Evolutionary conservation across 371 early-diverging fungal genomes (phyloP).

Genomic region (Rhizopus sp.): DNA sequence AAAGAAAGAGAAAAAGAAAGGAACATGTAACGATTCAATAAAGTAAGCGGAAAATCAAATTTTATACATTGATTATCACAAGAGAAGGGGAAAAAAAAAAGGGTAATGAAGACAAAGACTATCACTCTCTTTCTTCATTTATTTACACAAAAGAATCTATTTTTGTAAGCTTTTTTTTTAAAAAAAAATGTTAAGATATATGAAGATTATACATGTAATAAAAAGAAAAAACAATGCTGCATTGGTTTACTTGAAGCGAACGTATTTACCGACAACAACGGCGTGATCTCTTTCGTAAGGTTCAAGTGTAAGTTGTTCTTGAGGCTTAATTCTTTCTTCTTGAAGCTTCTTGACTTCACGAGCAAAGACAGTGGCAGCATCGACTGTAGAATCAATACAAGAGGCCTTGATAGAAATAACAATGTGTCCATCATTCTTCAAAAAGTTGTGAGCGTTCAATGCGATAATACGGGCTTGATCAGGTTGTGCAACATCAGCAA

Average conservation of each 20-base stretch:
- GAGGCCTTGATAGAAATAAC: constrained; percentile 99
- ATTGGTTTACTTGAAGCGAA: constrained; percentile 57
- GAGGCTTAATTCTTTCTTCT: constrained; percentile 98
- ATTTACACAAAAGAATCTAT: constrained; percentile 1
- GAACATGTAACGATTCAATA: background rate
- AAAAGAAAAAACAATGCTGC: background rate
- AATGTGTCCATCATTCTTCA: constrained; percentile 98
- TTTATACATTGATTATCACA: no score
- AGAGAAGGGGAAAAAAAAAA: background rate
- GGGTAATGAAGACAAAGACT: background rate
- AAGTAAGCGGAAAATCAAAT: background rate
- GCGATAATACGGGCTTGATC: constrained; percentile 99
- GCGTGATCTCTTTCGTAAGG: constrained; percentile 99
- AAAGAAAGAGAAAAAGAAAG: background rate
- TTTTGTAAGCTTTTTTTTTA: background rate
- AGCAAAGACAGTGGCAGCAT: constrained; percentile 98
- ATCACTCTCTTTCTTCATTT: background rate
- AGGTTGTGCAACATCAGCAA: constrained; percentile 99
- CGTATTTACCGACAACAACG: constrained; percentile 95
- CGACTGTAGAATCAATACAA: constrained; percentile 99
- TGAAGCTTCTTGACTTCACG: constrained; percentile 99
- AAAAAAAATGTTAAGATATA: background rate
- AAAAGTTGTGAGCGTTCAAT: constrained; percentile 98
- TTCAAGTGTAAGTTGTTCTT: constrained; percentile 99
- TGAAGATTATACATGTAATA: constrained; percentile 3